Base-by-base conservation (phyloP, 305 asterid genomes). In the Rubia balearica region DNA sequence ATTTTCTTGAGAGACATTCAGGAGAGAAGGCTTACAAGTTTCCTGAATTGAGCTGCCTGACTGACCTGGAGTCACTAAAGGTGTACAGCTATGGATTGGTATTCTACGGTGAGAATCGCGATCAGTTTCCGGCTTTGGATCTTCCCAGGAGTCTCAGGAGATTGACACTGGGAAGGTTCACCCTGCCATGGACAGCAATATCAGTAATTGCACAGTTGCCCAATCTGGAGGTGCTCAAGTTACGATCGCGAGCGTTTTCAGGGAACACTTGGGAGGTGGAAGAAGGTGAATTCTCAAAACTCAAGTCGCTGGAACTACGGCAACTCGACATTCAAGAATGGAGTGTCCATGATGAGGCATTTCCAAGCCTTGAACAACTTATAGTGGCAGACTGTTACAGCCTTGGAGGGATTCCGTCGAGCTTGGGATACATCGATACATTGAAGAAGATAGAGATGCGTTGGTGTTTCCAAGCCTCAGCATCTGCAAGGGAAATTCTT, bases 141-240 rank as follows among this genome's bases (percentile, higher is more conserved):
- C 49, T 76, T 33, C 80, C 76, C 30, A 36, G 19, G 0, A 71
- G 48, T 60, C 73, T 76, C 3, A 71, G 38, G 21, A 71, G 40
- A 57, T 38, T 71, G 46, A 71, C 72, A 3, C 42, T 71, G 33
- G 48, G 40, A 10, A 42, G 55, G 14, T 38, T 59, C n/a, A 6
- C n/a, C 11, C 30, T 57, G 1, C 62, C 71, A 6, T 66, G 79
- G 76, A 59, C 19, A 13, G 59, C 60, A 12, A 48, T 65, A 19
- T 71, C 75, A 14, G 14, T 21, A 1, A 33, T 76, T 10, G 75
- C 59, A 4, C 38, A 38, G 67, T 38, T 76, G 33, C 74, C 69
- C 0, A 24, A 41, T n/a, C 71, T 77, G 17, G 74, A 72, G 74
- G 68, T 63, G 57, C 71, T 76, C 48, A 76, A 76, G 45, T 33